Conservation (phyloP, 176 grass and related monocot species). For the Saccharum officinarum region DNA sequence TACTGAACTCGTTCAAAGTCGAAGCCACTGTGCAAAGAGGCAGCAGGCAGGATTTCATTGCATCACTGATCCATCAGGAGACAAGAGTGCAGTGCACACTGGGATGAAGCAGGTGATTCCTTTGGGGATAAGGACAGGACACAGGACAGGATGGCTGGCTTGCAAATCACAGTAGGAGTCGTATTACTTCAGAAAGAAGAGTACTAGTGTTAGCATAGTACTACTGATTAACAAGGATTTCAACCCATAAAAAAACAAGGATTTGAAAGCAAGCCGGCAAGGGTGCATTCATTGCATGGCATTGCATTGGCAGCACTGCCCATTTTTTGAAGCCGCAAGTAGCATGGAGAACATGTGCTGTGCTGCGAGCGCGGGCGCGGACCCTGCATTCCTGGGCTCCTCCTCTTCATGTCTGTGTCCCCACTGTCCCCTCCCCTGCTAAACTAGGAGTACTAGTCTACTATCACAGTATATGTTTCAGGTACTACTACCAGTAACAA, state of each 20-base stretch:
- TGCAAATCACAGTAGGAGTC: neutral
- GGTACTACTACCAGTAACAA: neutral
- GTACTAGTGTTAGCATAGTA: neutral
- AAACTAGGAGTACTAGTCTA: neutral
- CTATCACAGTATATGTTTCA: neutral
- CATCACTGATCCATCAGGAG: neutral
- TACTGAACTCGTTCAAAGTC: neutral
- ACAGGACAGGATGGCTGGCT: neutral
- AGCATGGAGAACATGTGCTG: slow-evolving; percentile 30
- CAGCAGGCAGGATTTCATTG: neutral
- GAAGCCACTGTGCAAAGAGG: neutral
- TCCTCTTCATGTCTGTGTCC: neutral
- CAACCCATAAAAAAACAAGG: too few relatives aligned
- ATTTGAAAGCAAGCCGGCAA: neutral
- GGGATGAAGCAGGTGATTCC: neutral
- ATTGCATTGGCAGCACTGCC: slow-evolving; percentile 3
- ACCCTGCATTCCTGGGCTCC: slow-evolving; percentile 37
- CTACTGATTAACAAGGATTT: neutral
- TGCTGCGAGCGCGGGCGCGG: neutral
- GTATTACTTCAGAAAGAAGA: neutral
- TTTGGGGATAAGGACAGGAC: neutral
- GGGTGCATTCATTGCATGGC: neutral
- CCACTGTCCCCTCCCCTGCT: neutral
- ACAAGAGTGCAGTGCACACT: neutral
- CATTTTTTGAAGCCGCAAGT: slow-evolving; percentile 9